These are phyloP conservation scores for Gossypium herbaceum DNA, from an alignment of 345 rosid species.

Conservation along the genomic window DNA sequence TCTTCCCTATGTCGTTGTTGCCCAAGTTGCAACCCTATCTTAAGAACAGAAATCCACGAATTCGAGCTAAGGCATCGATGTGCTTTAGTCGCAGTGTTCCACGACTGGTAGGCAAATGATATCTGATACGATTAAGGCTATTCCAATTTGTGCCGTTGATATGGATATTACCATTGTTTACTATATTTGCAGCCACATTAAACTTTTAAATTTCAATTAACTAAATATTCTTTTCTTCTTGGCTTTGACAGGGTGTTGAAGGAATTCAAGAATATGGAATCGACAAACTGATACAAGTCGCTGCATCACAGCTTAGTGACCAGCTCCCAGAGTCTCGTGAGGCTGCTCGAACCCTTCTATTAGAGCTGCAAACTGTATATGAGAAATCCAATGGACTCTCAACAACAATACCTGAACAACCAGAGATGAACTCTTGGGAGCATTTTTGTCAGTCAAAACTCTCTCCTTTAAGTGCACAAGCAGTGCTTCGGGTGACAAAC, in stretches of 20 bases:
- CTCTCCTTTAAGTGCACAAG: slow-evolving; percentile 77
- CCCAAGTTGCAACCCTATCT: slow-evolving; percentile 81
- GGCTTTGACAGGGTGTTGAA: slow-evolving; percentile 62
- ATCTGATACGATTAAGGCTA: background rate
- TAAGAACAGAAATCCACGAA: slow-evolving; percentile 79
- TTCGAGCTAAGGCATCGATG: slow-evolving; percentile 87
- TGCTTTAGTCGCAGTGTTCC: slow-evolving; percentile 81
- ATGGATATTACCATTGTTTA: background rate
- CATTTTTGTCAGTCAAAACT: slow-evolving; percentile 77
- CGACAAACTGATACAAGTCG: slow-evolving; percentile 70
- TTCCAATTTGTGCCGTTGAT: background rate
- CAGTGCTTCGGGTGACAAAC: slow-evolving; percentile 83
- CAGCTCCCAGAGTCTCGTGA: slow-evolving; percentile 95
- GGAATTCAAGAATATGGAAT: slow-evolving; percentile 82
- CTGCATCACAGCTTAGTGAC: slow-evolving; percentile 88
- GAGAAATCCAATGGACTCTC: slow-evolving; percentile 47
- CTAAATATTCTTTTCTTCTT: background rate
- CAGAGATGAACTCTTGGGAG: slow-evolving; percentile 68
- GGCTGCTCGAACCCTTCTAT: slow-evolving; percentile 81
- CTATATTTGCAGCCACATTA: background rate
- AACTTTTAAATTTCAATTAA: background rate
- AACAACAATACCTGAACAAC: slow-evolving; percentile 34
- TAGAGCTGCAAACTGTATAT: slow-evolving; percentile 71
- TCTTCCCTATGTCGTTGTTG: slow-evolving; percentile 56
- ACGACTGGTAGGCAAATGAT: slow-evolving; percentile 48